Evolutionary conservation across 345 rosid genomes (phyloP).

Genomic region (Hirschfeldia incana): DNA sequence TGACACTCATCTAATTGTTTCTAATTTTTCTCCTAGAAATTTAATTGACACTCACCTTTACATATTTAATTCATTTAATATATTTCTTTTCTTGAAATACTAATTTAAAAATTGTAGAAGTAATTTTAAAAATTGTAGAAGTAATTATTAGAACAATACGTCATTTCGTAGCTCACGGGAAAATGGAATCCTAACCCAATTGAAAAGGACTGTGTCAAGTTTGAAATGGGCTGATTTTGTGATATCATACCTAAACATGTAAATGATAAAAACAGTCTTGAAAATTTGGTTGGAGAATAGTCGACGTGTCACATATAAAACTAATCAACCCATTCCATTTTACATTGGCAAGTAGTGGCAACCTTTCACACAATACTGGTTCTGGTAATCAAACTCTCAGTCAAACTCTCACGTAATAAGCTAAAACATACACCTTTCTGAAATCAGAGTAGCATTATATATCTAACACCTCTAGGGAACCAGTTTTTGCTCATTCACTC

Average conservation of each 20-base stretch:
- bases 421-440: not conserved
- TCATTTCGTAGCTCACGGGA: too few relatives aligned
- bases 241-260: not conserved
- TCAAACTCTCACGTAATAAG: not conserved
- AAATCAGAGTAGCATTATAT: not conserved
- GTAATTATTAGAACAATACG: too few relatives aligned
- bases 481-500: constrained; percentile 33
- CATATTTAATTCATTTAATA: too few relatives aligned
- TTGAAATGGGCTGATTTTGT: too few relatives aligned
- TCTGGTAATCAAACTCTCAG: not conserved
- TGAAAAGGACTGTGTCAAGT: too few relatives aligned
- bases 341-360: not conserved
- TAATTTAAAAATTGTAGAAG: too few relatives aligned
- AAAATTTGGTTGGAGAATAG: not conserved
- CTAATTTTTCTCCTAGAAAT: too few relatives aligned
- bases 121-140: too few relatives aligned
- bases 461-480: not conserved
- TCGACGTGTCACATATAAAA: not conserved
- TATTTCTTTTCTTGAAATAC: too few relatives aligned
- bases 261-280: not conserved
- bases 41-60: too few relatives aligned
- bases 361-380: not conserved
- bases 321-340: not conserved
- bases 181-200: too few relatives aligned
- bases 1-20: too few relatives aligned